These are phyloP conservation scores for Alisma plantagoaquatica DNA, from an alignment of 106 monocot species.

Conservation along the genomic window DNA sequence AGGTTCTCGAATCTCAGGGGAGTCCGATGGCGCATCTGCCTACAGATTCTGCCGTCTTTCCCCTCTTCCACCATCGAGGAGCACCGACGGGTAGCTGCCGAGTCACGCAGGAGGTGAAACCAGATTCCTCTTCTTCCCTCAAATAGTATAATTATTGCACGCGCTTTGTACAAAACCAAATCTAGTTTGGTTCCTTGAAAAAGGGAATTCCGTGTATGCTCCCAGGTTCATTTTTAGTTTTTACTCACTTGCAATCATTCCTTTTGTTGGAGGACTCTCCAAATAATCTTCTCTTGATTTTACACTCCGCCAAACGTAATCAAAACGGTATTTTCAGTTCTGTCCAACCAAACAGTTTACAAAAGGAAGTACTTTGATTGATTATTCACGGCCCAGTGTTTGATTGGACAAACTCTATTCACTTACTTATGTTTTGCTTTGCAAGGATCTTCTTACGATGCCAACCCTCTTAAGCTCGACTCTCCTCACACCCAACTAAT, in stretches of 20 bases:
- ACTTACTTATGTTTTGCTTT: background rate
- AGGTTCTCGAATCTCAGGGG: conserved; percentile 55
- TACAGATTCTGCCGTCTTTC: conserved; percentile 59
- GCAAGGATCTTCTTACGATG: too few relatives aligned
- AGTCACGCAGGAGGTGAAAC: conserved; percentile 66
- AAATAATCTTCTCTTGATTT: too few relatives aligned
- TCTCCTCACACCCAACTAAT: too few relatives aligned
- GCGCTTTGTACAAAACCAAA: too few relatives aligned
- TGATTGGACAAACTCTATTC: background rate
- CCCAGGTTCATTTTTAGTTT: background rate
- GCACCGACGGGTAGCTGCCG: conserved; percentile 65
- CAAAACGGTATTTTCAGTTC: too few relatives aligned
- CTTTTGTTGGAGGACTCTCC: too few relatives aligned
- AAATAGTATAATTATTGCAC: too few relatives aligned
- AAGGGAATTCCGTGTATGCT: background rate
- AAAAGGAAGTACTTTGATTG: background rate
- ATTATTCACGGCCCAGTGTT: background rate
- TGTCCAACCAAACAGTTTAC: background rate
- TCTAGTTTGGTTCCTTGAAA: background rate
- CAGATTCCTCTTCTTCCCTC: background rate
- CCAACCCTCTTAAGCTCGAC: too few relatives aligned
- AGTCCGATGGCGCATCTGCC: conserved; percentile 70
- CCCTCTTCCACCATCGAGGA: conserved; percentile 54
- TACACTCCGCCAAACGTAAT: too few relatives aligned
- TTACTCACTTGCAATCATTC: too few relatives aligned